Evolutionary conservation across 208 protist species (phyloP).

Genomic region (Leishmania mexicana): DNA sequence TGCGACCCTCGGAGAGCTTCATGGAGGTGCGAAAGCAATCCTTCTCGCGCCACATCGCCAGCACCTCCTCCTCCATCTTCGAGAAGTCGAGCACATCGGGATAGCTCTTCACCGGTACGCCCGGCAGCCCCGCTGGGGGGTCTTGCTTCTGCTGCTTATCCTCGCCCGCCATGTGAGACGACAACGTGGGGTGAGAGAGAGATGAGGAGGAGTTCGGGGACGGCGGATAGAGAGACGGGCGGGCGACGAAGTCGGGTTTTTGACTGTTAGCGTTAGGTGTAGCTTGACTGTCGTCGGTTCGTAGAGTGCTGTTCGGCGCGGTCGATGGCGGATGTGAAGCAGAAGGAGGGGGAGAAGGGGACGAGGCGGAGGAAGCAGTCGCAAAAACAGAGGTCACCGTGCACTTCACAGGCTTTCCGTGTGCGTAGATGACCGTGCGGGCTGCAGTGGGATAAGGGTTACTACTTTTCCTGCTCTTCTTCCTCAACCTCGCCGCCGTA

Average conservation of each 20-base stretch:
- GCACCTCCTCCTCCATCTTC: slow-evolving; percentile 93
- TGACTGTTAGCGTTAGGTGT: slow-evolving; percentile 1
- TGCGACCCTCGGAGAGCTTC: slow-evolving; percentile 90
- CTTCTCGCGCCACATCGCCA: slow-evolving; percentile 96
- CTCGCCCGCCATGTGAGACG: slow-evolving; percentile 21
- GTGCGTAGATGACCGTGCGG: slow-evolving; percentile 60
- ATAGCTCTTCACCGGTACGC: slow-evolving; percentile 55
- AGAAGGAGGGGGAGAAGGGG: slow-evolving; percentile 25
- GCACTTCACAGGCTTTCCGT: not conserved
- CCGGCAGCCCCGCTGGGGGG: slow-evolving; percentile 8
- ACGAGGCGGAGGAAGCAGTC: slow-evolving; percentile 21
- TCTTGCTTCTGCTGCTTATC: slow-evolving; percentile 17
- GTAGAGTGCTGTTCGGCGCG: not conserved
- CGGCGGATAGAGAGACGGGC: slow-evolving; percentile 15
- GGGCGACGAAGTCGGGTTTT: not conserved
- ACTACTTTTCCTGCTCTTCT: slow-evolving; percentile 45
- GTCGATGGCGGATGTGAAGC: slow-evolving; percentile 4
- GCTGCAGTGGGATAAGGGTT: slow-evolving; percentile 47
- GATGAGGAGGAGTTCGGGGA: not conserved
- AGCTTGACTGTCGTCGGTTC: slow-evolving; percentile 7
- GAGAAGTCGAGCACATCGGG: slow-evolving; percentile 92
- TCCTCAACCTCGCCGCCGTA: slow-evolving; percentile 30
- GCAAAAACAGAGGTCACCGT: slow-evolving; percentile 4
- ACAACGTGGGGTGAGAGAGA: not conserved
- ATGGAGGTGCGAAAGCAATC: slow-evolving; percentile 97